phyloP scores from a whole-genome alignment of 768 basidiomycete genomes.

The Kwoniella dendrophila region DNA sequence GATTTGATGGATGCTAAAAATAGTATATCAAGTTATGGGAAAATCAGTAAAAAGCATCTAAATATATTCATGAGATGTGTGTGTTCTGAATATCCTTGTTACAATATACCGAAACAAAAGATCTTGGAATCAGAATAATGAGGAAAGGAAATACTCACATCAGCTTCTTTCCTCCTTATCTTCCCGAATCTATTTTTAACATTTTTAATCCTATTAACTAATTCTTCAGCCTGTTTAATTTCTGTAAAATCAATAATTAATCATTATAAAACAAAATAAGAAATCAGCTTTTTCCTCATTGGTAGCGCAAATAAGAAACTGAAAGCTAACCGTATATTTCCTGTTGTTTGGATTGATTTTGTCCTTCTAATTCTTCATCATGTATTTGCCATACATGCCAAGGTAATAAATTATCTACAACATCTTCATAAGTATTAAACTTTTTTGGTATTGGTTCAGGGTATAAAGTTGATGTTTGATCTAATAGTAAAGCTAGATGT shows the following conservation, averaged over 20 bases:
- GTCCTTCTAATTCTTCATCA: slow-evolving; percentile 40
- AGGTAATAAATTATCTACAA: slow-evolving; percentile 38
- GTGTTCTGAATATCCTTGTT: too few species aligned
- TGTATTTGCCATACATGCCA: slow-evolving; percentile 48
- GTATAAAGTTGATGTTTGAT: slow-evolving; percentile 29
- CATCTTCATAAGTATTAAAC: slow-evolving; percentile 35
- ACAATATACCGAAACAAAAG: background rate
- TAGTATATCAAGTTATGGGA: too few species aligned
- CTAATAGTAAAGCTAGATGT: slow-evolving; percentile 24
- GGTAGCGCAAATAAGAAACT: too few species aligned
- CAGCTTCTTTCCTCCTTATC: slow-evolving; percentile 14
- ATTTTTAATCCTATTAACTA: slow-evolving; percentile 13
- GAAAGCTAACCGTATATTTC: slow-evolving; percentile 2
- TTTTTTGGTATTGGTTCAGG: slow-evolving; percentile 13
- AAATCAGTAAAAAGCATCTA: background rate
- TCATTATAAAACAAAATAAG: too few species aligned
- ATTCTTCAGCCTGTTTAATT: slow-evolving; percentile 12
- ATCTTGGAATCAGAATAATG: background rate
- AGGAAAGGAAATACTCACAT: slow-evolving; percentile 21
- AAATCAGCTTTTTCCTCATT: too few species aligned
- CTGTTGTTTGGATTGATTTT: background rate
- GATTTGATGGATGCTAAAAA: slow-evolving; percentile 16
- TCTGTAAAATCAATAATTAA: slow-evolving; percentile 5
- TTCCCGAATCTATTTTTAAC: slow-evolving; percentile 21
- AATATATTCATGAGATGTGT: too few species aligned